These are phyloP conservation scores for Mucor saturninus DNA, from an alignment of 371 early-diverging fungal species.

Conservation along the genomic window DNA sequence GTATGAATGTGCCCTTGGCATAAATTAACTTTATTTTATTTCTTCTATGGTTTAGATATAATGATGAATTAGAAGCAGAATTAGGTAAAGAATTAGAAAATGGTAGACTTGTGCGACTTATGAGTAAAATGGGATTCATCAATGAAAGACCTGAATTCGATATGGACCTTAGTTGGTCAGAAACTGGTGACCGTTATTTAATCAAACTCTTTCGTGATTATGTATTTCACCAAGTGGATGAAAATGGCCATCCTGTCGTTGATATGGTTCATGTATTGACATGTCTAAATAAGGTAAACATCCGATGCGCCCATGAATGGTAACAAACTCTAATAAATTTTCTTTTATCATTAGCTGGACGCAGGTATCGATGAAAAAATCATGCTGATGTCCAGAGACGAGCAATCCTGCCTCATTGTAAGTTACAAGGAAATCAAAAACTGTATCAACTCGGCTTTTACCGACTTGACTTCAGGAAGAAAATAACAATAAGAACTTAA, in stretches of 20 bases:
- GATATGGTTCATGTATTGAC: conserved; percentile 93
- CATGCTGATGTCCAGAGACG: conserved; percentile 90
- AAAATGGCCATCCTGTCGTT: conserved; percentile 81
- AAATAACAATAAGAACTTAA: conserved; percentile 28
- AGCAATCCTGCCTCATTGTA: conserved; percentile 89
- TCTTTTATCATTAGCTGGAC: conserved; percentile 67
- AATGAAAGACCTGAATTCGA: conserved; percentile 96
- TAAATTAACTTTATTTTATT: background rate
- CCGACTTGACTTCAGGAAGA: conserved; percentile 62
- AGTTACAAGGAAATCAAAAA: conserved; percentile 87
- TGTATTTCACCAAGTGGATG: conserved; percentile 96
- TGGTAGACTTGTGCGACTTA: conserved; percentile 83
- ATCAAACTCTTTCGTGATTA: conserved; percentile 96
- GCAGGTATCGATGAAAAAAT: conserved; percentile 87
- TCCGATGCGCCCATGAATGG: background rate
- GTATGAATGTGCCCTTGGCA: no score
- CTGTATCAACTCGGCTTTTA: conserved; percentile 79
- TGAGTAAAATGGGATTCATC: conserved; percentile 92
- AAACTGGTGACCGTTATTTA: conserved; percentile 96
- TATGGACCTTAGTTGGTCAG: conserved; percentile 93
- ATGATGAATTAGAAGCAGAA: conserved; percentile 81
- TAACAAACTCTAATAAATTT: background rate
- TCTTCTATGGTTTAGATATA: conserved; percentile 47
- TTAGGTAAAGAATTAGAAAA: conserved; percentile 88
- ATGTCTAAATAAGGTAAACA: conserved; percentile 88